A percentile compares a stretch with the other conserved stretches of the same genome.
Evolutionary conservation across 2,329 filamentous ascomycete species (phyloP).

Genomic region (Microcyclospora pomicola): DNA sequence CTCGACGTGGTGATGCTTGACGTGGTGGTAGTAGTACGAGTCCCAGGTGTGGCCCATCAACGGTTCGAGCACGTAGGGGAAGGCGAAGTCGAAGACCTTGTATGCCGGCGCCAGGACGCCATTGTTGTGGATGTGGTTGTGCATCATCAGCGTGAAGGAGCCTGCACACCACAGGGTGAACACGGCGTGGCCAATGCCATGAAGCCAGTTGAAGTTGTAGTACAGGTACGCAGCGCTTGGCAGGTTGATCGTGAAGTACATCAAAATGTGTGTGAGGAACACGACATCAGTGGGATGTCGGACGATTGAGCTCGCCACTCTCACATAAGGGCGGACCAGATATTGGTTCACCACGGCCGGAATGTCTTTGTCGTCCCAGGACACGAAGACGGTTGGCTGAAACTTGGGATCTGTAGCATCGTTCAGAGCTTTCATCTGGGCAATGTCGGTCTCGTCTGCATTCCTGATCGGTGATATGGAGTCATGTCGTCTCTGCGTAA

Average conservation of each 20-base stretch:
- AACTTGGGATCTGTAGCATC: conserved; percentile 35
- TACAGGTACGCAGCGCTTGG: conserved; percentile 55
- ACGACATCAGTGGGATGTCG: conserved; percentile 59
- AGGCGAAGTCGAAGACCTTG: conserved; percentile 45
- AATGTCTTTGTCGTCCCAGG: conserved; percentile 37
- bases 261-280: conserved; percentile 60
- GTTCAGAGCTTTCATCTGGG: conserved; percentile 36
- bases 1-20: conserved; percentile 76
- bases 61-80: conserved; percentile 62
- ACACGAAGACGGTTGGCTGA: conserved; percentile 41
- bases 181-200: conserved; percentile 50
- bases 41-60: conserved; percentile 78
- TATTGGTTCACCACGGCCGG: conserved; percentile 31
- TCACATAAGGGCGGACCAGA: conserved; percentile 47
- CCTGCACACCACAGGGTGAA: conserved; percentile 59
- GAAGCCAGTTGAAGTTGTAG: conserved; percentile 51
- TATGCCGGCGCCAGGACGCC: conserved; percentile 49
- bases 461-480: not conserved
- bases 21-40: conserved; percentile 72
- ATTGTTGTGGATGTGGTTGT: conserved; percentile 69
- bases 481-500: not conserved
- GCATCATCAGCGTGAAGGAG: conserved; percentile 67
- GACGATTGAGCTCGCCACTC: conserved; percentile 41
- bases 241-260: conserved; percentile 57
- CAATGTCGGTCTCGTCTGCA: conserved; percentile 14